phyloP scores from a whole-genome alignment of 805 yeast species.

The Jamesozyma rosinii region DNA sequence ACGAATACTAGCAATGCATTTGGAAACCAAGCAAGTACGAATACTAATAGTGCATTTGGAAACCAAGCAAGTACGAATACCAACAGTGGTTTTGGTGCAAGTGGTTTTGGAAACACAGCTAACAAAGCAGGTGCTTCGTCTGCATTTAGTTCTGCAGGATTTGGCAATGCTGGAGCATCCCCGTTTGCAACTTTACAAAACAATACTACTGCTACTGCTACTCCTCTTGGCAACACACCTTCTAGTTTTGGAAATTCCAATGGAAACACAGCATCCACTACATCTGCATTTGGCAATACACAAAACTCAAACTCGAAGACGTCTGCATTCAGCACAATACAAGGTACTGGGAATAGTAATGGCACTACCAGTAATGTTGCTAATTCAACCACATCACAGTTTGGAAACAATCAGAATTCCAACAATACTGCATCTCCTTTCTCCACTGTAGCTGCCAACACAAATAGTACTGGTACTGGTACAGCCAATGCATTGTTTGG shows the following conservation, averaged over 20 bases:
- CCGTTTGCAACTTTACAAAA: slow-evolving; percentile 3
- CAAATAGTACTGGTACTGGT: neutral
- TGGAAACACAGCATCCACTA: neutral
- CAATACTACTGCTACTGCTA: neutral
- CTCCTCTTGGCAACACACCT: neutral
- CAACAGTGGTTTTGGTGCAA: too few species aligned
- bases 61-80: slow-evolving; percentile 10
- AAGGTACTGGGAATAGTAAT: slow-evolving; percentile 4
- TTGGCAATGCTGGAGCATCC: neutral
- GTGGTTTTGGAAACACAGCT: slow-evolving; percentile 12
- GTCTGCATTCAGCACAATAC: neutral
- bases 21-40: too few species aligned
- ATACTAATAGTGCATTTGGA: too few species aligned
- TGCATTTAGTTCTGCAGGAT: slow-evolving; percentile 15
- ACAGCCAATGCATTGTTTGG: neutral
- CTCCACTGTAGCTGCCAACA: neutral
- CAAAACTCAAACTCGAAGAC: neutral
- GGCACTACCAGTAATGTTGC: slow-evolving; percentile 3
- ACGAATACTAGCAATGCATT: neutral
- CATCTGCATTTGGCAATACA: neutral
- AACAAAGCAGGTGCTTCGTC: slow-evolving; percentile 16
- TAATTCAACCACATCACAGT: slow-evolving; percentile 1
- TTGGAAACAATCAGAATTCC: slow-evolving; percentile 5
- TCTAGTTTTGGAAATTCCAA: neutral
- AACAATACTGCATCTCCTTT: slow-evolving; percentile 4